Conservation (phyloP, 2,329 filamentous ascomycete species). For the Botrytis medusae region DNA sequence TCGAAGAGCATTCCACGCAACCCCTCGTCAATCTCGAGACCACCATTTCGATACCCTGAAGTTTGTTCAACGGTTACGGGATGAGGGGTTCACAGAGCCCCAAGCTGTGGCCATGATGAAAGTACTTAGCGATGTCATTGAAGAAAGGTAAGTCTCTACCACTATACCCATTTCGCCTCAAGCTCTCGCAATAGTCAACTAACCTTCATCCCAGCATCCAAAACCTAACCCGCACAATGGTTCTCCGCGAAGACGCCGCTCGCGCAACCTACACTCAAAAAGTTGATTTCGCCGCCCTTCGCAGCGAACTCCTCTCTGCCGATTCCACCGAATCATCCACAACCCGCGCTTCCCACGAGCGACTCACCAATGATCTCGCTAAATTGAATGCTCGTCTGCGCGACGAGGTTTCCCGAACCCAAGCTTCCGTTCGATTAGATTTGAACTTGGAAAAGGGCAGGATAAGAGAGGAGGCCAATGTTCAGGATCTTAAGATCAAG, state of each 20-base stretch:
- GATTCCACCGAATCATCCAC: slow-evolving; percentile 89
- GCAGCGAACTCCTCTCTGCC: slow-evolving; percentile 86
- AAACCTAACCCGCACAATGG: slow-evolving; percentile 96
- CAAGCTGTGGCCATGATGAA: slow-evolving; percentile 99
- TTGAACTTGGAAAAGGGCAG: slow-evolving; percentile 95
- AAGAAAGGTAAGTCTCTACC: slow-evolving; percentile 66
- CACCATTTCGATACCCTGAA: slow-evolving; percentile 99
- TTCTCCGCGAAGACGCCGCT: slow-evolving; percentile 88
- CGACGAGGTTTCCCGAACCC: slow-evolving; percentile 92
- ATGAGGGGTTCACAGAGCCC: slow-evolving; percentile 92
- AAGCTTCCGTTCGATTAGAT: slow-evolving; percentile 88
- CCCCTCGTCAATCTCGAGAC: slow-evolving; percentile 62
- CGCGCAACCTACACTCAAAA: slow-evolving; percentile 82
- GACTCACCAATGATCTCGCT: slow-evolving; percentile 88
- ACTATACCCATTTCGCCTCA: neutral
- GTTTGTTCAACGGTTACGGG: slow-evolving; percentile 86
- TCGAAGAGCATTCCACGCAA: slow-evolving; percentile 64
- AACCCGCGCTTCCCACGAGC: slow-evolving; percentile 86
- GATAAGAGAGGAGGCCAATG: slow-evolving; percentile 93
- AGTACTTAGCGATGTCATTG: slow-evolving; percentile 92
- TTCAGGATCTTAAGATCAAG: slow-evolving; percentile 96
- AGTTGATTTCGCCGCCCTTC: slow-evolving; percentile 96
- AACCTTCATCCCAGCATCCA: slow-evolving; percentile 65
- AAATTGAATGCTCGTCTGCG: slow-evolving; percentile 87
- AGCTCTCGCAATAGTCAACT: neutral